A percentile compares a stretch with the other conserved stretches of the same genome.
Evolutionary conservation across 495 filamentous ascomycete species (phyloP).

Genomic region (Penicillium paxilli): DNA sequence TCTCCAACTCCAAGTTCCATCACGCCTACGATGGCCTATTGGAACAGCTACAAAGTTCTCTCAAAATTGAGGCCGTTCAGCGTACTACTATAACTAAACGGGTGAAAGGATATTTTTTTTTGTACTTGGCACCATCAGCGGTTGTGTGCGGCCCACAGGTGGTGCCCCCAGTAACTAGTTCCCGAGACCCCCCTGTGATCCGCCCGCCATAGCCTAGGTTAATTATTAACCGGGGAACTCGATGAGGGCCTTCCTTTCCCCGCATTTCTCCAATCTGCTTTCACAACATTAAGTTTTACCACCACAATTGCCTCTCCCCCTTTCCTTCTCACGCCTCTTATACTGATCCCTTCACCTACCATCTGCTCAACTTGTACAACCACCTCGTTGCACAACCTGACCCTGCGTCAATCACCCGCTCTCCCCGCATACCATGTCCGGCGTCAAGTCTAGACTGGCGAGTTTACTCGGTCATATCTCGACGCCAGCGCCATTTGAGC

Average conservation of each 20-base stretch:
- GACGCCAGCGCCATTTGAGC: conserved; percentile 36
- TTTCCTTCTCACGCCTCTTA: not conserved
- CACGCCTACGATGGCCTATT: too few relatives aligned
- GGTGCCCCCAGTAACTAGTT: conserved; percentile 3
- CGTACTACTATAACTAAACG: too few relatives aligned
- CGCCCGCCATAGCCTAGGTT: conserved; percentile 21
- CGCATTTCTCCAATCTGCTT: conserved; percentile 24
- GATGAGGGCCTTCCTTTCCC: conserved; percentile 11
- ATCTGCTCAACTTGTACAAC: not conserved
- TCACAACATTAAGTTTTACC: too few relatives aligned
- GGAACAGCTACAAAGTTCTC: too few relatives aligned
- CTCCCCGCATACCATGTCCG: conserved; percentile 47
- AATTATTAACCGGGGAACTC: not conserved
- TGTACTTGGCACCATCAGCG: not conserved
- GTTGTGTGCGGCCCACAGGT: not conserved
- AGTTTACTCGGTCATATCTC: conserved; percentile 64
- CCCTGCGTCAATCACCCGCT: not conserved
- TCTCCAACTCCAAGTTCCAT: too few relatives aligned
- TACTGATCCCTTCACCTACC: not conserved
- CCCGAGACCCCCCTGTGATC: conserved; percentile 13
- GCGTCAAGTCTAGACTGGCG: conserved; percentile 55
- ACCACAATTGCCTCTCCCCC: too few relatives aligned
- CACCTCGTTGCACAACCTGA: not conserved
- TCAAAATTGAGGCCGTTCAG: too few relatives aligned
- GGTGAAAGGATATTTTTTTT: not conserved